Evolutionary conservation across 345 rosid genomes (phyloP).

Genomic region (Citrus hindsii): DNA sequence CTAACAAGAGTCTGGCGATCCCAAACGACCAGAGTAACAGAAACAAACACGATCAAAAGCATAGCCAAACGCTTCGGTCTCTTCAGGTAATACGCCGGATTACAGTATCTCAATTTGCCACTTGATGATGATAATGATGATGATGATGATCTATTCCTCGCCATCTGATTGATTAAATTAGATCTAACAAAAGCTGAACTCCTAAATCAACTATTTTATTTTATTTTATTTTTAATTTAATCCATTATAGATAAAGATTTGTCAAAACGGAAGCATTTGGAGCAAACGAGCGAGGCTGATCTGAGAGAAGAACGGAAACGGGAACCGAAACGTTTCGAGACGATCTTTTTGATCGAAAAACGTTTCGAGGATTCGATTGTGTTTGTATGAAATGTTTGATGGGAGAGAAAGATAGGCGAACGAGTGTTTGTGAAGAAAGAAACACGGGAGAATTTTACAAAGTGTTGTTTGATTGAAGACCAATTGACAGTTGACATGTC

Average conservation of each 20-base stretch:
- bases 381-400: neutral
- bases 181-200: conserved; percentile 2
- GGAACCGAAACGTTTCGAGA: neutral
- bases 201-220: neutral
- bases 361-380: neutral
- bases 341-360: neutral
- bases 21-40: conserved; percentile 62
- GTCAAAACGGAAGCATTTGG: neutral
- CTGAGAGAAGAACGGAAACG: neutral
- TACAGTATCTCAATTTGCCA: conserved; percentile 51
- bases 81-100: conserved; percentile 70
- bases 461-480: neutral
- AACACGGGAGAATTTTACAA: neutral
- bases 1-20: conserved; percentile 81
- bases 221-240: neutral
- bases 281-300: neutral
- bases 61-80: conserved; percentile 72
- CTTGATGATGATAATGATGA: conserved; percentile 18
- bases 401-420: too few species aligned
- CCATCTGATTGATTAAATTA: conserved; percentile 25
- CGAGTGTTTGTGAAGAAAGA: neutral
- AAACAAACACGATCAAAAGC: conserved; percentile 63
- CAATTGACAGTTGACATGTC: neutral
- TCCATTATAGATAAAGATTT: neutral
- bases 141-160: conserved; percentile 47